phyloP scores from a whole-genome alignment of 352 stramenopile genomes.

The Globisporangium lucens region DNA sequence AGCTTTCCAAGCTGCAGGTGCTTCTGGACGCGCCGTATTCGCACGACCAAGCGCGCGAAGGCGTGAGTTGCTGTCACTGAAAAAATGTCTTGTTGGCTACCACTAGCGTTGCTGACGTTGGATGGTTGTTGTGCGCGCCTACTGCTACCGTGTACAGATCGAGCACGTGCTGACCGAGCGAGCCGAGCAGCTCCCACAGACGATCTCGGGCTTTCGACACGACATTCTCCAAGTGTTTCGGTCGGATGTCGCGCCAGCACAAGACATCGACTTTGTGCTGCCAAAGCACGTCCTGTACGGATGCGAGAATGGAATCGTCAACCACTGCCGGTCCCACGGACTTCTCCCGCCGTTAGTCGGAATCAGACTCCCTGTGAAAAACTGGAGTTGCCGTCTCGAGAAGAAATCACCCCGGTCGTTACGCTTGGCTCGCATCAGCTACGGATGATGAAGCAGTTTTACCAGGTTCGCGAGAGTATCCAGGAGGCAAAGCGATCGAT shows the following conservation, averaged over 20 bases:
- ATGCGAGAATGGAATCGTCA: not conserved
- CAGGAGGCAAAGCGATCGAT: not conserved
- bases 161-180: not conserved
- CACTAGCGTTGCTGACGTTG: too few species aligned
- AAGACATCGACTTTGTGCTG: slow-evolving; percentile 5
- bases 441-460: not conserved
- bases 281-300: slow-evolving; percentile 5
- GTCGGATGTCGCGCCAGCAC: not conserved
- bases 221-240: not conserved
- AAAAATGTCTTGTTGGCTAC: too few species aligned
- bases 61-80: not conserved
- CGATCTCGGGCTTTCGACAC: not conserved
- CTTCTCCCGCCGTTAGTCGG: not conserved
- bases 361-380: not conserved
- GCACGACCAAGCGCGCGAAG: not conserved
- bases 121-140: too few species aligned
- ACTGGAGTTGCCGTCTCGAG: not conserved
- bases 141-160: not conserved
- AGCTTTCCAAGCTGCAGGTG: not conserved
- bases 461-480: not conserved
- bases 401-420: not conserved
- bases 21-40: slow-evolving; percentile 7
- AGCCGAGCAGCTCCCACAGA: not conserved
- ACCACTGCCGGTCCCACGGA: not conserved
- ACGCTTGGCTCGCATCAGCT: not conserved